Conservation (phyloP, 345 rosid genomes). For the Brassica rapa region DNA sequence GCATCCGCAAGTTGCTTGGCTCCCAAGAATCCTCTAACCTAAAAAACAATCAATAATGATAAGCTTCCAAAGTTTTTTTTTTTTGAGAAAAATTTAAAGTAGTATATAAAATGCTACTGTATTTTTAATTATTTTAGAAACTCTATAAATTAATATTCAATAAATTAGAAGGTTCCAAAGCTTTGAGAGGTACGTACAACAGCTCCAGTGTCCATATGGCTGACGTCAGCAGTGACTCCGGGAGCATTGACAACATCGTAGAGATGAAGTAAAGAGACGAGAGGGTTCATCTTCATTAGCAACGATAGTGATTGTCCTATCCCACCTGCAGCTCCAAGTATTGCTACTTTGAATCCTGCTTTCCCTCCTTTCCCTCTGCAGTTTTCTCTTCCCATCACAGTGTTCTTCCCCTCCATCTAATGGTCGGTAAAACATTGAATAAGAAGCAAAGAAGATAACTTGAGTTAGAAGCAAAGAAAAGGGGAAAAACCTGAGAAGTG, state of each 20-base stretch:
- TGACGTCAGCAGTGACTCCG: constrained; percentile 86
- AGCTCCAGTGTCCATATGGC: constrained; percentile 90
- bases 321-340: constrained; percentile 84
- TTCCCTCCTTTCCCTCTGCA: constrained; percentile 79
- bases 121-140: no score
- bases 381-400: constrained; percentile 47
- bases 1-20: constrained; percentile 74
- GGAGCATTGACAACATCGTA: constrained; percentile 84
- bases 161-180: background rate
- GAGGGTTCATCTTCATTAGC: constrained; percentile 77
- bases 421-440: background rate
- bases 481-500: constrained; percentile 47
- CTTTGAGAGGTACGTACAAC: constrained; percentile 52
- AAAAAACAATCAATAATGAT: constrained; percentile 12
- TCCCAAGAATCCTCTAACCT: constrained; percentile 89
- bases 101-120: no score
- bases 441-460: constrained; percentile 9
- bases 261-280: constrained; percentile 80
- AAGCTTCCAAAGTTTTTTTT: no score
- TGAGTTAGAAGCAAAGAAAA: constrained; percentile 16
- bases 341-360: constrained; percentile 74
- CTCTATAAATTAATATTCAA: no score
- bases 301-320: constrained; percentile 72
- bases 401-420: constrained; percentile 50
- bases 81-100: no score